These are phyloP conservation scores for Gracilaria domingensis DNA, from an alignment of 23 red algal species.

Conservation along the genomic window DNA sequence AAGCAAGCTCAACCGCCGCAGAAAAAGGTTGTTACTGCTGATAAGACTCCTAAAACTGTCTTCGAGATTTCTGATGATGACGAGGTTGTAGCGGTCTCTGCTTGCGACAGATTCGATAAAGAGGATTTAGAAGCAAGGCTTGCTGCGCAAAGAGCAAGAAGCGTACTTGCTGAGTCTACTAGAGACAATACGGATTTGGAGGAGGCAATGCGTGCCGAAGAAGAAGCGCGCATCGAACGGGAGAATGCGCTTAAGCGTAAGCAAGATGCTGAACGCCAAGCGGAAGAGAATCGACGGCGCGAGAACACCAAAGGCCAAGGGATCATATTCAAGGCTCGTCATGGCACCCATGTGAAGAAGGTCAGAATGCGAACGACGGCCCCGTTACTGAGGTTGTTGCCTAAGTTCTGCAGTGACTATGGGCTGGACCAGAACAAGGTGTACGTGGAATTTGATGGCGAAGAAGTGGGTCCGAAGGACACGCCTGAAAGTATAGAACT, in stretches of 20 bases:
- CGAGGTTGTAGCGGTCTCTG: background rate
- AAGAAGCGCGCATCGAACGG: constrained; percentile 3
- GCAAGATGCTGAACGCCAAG: constrained; percentile 13
- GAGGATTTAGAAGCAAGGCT: constrained; percentile 8
- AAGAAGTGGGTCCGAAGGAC: constrained; percentile 21
- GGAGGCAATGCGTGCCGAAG: background rate
- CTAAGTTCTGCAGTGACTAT: constrained; percentile 40
- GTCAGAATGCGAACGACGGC: constrained; percentile 36
- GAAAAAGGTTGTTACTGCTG: constrained; percentile 15
- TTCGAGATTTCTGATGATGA: constrained; percentile 40
- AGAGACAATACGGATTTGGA: constrained; percentile 18
- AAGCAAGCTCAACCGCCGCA: background rate
- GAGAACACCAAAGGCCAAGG: constrained; percentile 5
- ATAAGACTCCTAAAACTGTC: background rate
- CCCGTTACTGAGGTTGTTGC: constrained; percentile 22
- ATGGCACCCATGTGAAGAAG: constrained; percentile 9
- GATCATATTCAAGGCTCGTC: constrained; percentile 36
- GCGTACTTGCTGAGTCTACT: constrained; percentile 11
- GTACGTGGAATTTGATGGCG: constrained; percentile 40
- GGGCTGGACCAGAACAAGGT: constrained; percentile 17
- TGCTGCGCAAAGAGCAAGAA: constrained; percentile 5
- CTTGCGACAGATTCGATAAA: background rate
- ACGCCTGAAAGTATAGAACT: constrained; percentile 40
- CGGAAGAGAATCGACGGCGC: background rate
- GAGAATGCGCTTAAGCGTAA: background rate